Percentiles rank a stretch among this genome's conserved stretches.
phyloP scores from a whole-genome alignment of 129 eudicot genomes.

The Pseudognaphalium luteoalbum region DNA sequence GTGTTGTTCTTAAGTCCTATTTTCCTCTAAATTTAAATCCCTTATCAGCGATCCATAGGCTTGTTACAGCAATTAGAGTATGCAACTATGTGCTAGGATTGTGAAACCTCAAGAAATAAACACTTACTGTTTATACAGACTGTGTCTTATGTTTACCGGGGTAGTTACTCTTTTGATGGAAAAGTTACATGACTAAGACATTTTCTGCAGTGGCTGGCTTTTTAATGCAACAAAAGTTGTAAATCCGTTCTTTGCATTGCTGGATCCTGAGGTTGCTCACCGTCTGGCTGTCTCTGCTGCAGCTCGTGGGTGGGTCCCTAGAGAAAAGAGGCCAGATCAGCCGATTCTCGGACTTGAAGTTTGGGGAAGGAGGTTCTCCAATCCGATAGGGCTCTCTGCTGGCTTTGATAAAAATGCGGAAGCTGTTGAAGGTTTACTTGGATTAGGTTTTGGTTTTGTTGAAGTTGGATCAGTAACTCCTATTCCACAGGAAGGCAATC shows the following conservation, averaged over 20 bases:
- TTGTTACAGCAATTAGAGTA: background rate
- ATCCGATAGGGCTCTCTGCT: conserved; percentile 94
- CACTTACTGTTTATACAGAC: background rate
- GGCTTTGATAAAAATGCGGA: conserved; percentile 99
- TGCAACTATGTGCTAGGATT: background rate
- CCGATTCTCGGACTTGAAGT: conserved; percentile 73
- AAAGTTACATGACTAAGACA: conserved; percentile 12
- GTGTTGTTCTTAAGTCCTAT: background rate
- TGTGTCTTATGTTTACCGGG: conserved; percentile 4
- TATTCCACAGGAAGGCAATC: conserved; percentile 95
- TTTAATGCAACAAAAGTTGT: conserved; percentile 95
- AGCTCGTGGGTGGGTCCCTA: conserved; percentile 98
- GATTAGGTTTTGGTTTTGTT: conserved; percentile 91
- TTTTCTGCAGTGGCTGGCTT: conserved; percentile 88
- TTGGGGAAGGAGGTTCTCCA: conserved; percentile 97
- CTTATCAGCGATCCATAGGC: background rate
- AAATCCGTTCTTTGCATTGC: conserved; percentile 84
- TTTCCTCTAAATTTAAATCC: background rate
- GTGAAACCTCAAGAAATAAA: background rate
- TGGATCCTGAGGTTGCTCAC: conserved; percentile 96
- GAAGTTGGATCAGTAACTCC: conserved; percentile 99
- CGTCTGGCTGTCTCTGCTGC: conserved; percentile 87
- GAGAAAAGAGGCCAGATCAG: conserved; percentile 84
- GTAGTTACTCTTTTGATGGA: conserved; percentile 14
- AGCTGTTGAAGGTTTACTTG: conserved; percentile 97